Conservation (phyloP, 2,329 filamentous ascomycete genomes). For the Boeremia lycopersici region DNA sequence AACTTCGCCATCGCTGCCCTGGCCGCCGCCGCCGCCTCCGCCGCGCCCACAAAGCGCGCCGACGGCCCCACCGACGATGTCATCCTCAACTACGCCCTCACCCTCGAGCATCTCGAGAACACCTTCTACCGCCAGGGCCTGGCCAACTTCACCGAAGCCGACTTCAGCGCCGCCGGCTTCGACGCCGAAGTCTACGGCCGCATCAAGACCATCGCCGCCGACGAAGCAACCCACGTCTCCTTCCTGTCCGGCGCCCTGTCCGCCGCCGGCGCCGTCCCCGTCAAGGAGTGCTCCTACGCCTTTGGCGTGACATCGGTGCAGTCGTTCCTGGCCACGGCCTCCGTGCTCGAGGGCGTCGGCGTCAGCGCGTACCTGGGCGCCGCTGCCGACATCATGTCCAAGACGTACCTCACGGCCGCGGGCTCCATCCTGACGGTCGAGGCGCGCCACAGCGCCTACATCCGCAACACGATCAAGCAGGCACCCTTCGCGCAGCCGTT, state of each 20-base stretch:
- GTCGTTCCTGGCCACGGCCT: constrained; percentile 59
- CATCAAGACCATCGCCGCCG: constrained; percentile 60
- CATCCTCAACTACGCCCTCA: constrained; percentile 53
- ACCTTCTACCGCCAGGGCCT: constrained; percentile 68
- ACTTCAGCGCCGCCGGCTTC: constrained; percentile 37
- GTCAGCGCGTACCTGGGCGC: constrained; percentile 67
- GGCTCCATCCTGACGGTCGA: constrained; percentile 69
- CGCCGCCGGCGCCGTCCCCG: constrained; percentile 57
- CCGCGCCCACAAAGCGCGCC: constrained; percentile 36
- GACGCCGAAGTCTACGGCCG: constrained; percentile 62
- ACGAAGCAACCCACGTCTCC: constrained; percentile 64
- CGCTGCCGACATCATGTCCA: constrained; percentile 62
- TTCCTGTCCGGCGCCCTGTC: constrained; percentile 58
- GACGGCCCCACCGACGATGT: constrained; percentile 29
- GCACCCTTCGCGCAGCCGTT: constrained; percentile 65
- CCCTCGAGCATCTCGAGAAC: constrained; percentile 59
- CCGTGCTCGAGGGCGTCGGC: constrained; percentile 62
- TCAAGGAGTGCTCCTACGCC: constrained; percentile 61
- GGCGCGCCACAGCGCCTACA: constrained; percentile 67
- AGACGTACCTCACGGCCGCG: constrained; percentile 65
- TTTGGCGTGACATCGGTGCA: constrained; percentile 58
- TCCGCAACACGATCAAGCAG: constrained; percentile 58
- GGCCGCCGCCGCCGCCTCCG: constrained; percentile 13
- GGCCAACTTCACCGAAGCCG: constrained; percentile 56
- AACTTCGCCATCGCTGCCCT: constrained; percentile 11